These are phyloP conservation scores for Colletotrichum navitas DNA, from an alignment of 2,329 filamentous ascomycete genomes.

Conservation along the genomic window DNA sequence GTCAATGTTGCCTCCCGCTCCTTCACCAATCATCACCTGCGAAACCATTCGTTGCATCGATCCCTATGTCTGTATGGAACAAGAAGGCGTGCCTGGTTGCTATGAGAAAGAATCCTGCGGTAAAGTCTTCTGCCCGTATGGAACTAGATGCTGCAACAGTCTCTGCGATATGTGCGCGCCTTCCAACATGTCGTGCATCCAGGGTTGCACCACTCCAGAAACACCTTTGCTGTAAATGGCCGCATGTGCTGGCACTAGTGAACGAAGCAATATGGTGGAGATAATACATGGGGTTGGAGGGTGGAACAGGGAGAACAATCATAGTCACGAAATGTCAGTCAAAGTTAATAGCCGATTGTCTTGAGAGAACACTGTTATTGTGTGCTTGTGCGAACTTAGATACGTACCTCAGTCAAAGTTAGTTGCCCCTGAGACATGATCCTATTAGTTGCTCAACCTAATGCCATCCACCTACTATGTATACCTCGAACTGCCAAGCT, in stretches of 20 bases:
- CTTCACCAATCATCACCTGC: not conserved
- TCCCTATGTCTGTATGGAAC: not conserved
- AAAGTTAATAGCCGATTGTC: too few species aligned
- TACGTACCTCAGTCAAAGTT: too few species aligned
- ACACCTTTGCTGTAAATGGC: not conserved
- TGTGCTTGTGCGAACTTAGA: too few species aligned
- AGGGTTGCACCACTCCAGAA: not conserved
- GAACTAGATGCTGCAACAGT: not conserved
- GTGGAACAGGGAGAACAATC: not conserved
- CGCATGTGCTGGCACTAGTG: not conserved
- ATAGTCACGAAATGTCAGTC: not conserved
- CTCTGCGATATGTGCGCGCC: not conserved
- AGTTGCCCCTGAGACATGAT: constrained; percentile 28
- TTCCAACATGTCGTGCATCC: not conserved
- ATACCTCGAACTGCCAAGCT: constrained; percentile 4
- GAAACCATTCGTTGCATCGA: not conserved
- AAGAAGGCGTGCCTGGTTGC: not conserved
- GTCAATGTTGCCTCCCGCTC: not conserved
- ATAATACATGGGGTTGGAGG: too few species aligned
- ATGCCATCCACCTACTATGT: not conserved
- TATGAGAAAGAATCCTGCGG: not conserved
- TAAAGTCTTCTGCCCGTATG: not conserved
- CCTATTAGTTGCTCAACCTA: constrained; percentile 15
- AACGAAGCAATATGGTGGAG: too few species aligned
- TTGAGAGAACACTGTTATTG: too few species aligned